Percentiles rank a stretch among this genome's conserved stretches.
phyloP scores from a whole-genome alignment of 1,284 basidiomycete species.

The Ceratobasidium papillatum region DNA sequence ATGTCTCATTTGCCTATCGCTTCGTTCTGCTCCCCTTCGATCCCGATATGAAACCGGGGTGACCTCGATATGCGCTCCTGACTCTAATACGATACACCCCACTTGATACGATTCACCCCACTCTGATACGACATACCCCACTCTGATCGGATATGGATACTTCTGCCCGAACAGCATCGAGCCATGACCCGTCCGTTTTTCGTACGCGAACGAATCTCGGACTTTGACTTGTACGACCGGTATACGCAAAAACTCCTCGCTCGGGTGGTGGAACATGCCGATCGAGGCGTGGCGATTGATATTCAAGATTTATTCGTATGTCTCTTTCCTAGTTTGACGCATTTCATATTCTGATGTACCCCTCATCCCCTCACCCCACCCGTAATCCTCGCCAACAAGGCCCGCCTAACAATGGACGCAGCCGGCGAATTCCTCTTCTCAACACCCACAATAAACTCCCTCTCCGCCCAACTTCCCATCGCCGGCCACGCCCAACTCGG shows the following conservation, averaged over 20 bases:
- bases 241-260: slow-evolving; percentile 57
- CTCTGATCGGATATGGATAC: slow-evolving; percentile 47
- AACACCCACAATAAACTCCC: slow-evolving; percentile 53
- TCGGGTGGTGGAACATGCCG: slow-evolving; percentile 56
- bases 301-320: slow-evolving; percentile 51
- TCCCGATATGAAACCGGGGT: neutral
- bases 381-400: neutral
- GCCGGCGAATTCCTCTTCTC: slow-evolving; percentile 64
- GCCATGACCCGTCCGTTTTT: slow-evolving; percentile 61
- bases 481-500: slow-evolving; percentile 15
- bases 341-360: too few relatives aligned
- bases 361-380: neutral
- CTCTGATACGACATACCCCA: neutral
- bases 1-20: neutral
- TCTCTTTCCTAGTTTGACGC: neutral
- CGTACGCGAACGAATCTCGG: slow-evolving; percentile 40
- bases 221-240: slow-evolving; percentile 63
- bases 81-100: neutral
- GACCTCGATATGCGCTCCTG: too few relatives aligned
- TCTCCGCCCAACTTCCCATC: slow-evolving; percentile 47
- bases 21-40: slow-evolving; percentile 12
- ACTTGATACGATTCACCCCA: neutral
- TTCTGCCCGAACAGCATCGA: slow-evolving; percentile 57
- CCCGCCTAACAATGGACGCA: slow-evolving; percentile 58
- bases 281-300: slow-evolving; percentile 59